phyloP scores from a whole-genome alignment of 768 basidiomycete genomes.

The Boletus sp. region DNA sequence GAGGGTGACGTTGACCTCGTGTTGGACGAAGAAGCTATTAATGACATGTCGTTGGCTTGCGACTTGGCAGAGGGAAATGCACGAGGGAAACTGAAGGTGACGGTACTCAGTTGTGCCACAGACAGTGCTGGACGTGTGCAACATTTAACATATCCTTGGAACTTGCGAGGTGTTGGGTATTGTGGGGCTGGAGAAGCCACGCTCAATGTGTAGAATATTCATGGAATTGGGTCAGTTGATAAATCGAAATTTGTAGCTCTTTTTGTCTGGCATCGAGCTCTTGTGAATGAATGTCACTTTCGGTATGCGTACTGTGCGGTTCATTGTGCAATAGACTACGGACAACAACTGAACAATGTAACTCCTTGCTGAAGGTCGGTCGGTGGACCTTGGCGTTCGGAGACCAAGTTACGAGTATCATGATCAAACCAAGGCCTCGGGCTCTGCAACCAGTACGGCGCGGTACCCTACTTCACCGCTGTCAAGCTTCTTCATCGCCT shows the following conservation, averaged over 20 bases:
- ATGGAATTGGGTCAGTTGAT: background rate
- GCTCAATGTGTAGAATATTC: background rate
- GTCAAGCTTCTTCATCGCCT: background rate
- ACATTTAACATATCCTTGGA: slow-evolving; percentile 52
- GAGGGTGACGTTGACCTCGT: slow-evolving; percentile 43
- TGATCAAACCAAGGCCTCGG: background rate
- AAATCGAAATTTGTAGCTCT: background rate
- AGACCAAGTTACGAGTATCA: background rate
- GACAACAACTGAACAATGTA: background rate
- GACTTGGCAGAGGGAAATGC: slow-evolving; percentile 7
- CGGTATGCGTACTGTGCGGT: background rate
- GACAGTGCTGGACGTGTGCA: slow-evolving; percentile 51
- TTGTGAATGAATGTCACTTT: background rate
- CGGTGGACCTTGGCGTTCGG: background rate
- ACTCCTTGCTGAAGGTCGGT: background rate
- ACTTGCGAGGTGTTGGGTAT: slow-evolving; percentile 60
- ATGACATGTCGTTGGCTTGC: background rate
- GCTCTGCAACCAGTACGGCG: slow-evolving; percentile 20
- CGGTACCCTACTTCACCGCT: slow-evolving; percentile 21
- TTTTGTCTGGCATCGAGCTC: too few relatives aligned
- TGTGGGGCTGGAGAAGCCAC: slow-evolving; percentile 29
- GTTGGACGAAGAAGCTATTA: slow-evolving; percentile 23
- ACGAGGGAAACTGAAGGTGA: slow-evolving; percentile 13
- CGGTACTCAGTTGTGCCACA: slow-evolving; percentile 46
- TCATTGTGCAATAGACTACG: too few relatives aligned